Conservation (phyloP, 2,329 filamentous ascomycete species). For the Diaporthe ilicicola region DNA sequence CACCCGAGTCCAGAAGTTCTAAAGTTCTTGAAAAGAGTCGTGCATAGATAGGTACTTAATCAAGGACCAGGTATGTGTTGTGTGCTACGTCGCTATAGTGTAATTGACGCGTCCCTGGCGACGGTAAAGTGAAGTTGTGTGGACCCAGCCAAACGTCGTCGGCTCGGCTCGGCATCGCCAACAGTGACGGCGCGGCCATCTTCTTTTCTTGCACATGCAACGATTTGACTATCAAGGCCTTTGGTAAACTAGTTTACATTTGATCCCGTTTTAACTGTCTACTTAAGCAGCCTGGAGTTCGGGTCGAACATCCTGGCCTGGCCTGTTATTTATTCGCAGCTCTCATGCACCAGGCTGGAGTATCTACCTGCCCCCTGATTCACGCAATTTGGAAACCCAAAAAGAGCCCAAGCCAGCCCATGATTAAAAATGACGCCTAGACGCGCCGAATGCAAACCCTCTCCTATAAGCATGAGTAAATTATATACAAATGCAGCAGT, state of each 20-base stretch:
- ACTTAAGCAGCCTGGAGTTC: no score
- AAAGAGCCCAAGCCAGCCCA: not conserved
- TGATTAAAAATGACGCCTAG: not conserved
- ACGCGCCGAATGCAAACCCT: no score
- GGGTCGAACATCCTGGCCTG: no score
- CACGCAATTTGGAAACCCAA: not conserved
- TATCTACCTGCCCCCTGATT: no score
- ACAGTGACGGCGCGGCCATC: not conserved
- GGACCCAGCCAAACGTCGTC: slow-evolving; percentile 14
- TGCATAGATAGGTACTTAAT: not conserved
- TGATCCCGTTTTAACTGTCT: no score
- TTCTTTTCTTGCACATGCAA: not conserved
- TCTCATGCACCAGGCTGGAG: no score
- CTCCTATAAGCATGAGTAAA: not conserved
- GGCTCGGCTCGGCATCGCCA: slow-evolving; percentile 12
- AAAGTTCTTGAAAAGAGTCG: no score
- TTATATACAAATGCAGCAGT: slow-evolving; percentile 18
- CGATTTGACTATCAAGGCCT: not conserved
- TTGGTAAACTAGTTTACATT: not conserved
- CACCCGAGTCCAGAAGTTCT: not conserved
- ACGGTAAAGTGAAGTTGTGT: not conserved
- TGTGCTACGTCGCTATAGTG: not conserved
- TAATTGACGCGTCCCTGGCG: not conserved
- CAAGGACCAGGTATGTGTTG: not conserved
- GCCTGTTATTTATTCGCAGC: not conserved